phyloP scores from a whole-genome alignment of 306 rosid genomes.

The Vigna trinervia region DNA sequence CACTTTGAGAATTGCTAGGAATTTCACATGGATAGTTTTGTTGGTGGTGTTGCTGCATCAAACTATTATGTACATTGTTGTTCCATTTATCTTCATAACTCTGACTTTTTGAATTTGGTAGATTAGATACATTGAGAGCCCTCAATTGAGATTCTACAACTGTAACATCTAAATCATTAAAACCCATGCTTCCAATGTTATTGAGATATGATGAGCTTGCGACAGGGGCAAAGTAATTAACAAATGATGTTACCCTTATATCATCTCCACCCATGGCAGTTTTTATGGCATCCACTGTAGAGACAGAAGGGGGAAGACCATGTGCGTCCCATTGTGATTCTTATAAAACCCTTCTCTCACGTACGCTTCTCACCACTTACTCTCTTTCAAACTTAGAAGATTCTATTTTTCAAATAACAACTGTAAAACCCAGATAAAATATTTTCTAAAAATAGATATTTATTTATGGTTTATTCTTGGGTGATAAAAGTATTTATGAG shows the following conservation, averaged over 20 bases:
- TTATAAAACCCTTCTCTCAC: slow-evolving; percentile 19
- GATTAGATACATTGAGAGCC: slow-evolving; percentile 56
- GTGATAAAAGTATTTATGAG: too few species aligned
- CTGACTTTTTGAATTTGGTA: slow-evolving; percentile 50
- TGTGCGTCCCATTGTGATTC: neutral
- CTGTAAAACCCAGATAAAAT: too few species aligned
- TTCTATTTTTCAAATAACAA: neutral
- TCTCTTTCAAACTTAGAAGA: neutral
- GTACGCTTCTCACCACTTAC: slow-evolving; percentile 6
- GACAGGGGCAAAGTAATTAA: slow-evolving; percentile 40
- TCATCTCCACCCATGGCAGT: slow-evolving; percentile 47
- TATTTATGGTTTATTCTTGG: too few species aligned
- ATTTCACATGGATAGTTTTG: slow-evolving; percentile 54
- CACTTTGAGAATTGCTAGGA: slow-evolving; percentile 53
- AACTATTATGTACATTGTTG: slow-evolving; percentile 52
- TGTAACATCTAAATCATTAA: slow-evolving; percentile 51
- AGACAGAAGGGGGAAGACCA: slow-evolving; percentile 38
- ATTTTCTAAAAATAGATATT: too few species aligned
- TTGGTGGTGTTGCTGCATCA: slow-evolving; percentile 51
- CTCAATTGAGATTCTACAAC: slow-evolving; percentile 55
- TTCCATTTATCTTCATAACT: slow-evolving; percentile 56
- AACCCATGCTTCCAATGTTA: slow-evolving; percentile 46
- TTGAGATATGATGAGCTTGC: slow-evolving; percentile 50
- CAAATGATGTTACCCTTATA: slow-evolving; percentile 44
- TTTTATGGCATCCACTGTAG: slow-evolving; percentile 36